Evolutionary conservation across 192 early-diverging fungal species (phyloP), one percentile per base, ranked within the genome.

Genomic region (Dissophora globulifera): DNA sequence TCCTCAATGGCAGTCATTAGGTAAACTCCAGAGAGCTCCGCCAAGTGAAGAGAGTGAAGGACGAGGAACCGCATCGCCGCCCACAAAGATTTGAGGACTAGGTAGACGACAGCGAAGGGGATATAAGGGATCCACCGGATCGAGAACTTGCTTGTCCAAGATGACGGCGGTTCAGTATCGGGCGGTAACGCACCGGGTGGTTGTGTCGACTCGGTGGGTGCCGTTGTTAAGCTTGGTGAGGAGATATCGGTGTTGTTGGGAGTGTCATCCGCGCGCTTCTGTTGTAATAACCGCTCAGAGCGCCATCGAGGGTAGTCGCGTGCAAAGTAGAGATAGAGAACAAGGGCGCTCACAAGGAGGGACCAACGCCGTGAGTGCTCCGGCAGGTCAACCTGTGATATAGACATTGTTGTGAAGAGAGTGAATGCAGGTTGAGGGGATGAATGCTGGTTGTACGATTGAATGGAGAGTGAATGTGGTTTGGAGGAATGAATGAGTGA

Each of bases 281-380:
- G 33, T 20, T 26, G 17, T 42, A 35, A 32, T 26, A 45, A 26
- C 35, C 32, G 19, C 6, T 56, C 23, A 29, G 71, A 42, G 25
- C 46, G 65, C 71, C 71, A 75, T 10, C 32, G 48, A 12, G 71
- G 71, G 45, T 75, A 75, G 22, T 75, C 62, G 17, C 57, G 71
- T 32, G 71, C 62, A 16, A 75, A 65, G 43, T 49, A 75, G n/a
- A 54, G 2, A 29, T 60, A 60, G 26, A 75, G 17, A n/a, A 48
- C n/a, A 45, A 75, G n/a, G 10, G 40, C 19, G 16, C 19, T 19
- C 12, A 33, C 40, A 17, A 53, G 23, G 31, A 54, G 17, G 20
- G 60, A 17, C 48, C 49, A 54, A 7, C 25, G 48, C 23, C 12
- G 23, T 11, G 54, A 27, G 27, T 40, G 38, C 13, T 40, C 38